Evolutionary conservation across 2,329 filamentous ascomycete genomes (phyloP).

Genomic region (Mycosphaerella sp.): DNA sequence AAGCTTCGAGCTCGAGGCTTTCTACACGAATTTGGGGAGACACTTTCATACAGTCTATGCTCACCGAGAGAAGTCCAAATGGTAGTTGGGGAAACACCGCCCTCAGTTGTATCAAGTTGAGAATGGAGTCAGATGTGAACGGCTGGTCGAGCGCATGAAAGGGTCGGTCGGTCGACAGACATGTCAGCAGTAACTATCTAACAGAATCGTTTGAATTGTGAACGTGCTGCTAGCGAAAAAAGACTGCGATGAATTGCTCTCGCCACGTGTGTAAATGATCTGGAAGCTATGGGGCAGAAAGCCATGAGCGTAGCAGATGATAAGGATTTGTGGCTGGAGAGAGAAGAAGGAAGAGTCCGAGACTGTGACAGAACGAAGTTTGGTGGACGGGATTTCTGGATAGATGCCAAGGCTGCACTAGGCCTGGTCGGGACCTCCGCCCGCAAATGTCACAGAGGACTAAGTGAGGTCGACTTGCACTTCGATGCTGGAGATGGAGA

Average conservation of each 20-base stretch:
- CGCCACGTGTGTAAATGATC: constrained; percentile 84
- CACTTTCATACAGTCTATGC: too few species aligned
- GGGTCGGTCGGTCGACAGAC: too few species aligned
- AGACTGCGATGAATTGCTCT: constrained; percentile 72
- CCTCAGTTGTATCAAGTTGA: too few species aligned
- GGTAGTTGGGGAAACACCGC: too few species aligned
- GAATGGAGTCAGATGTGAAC: too few species aligned
- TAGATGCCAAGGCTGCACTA: not conserved
- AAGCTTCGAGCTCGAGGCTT: too few species aligned
- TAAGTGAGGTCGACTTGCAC: not conserved
- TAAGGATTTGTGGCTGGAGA: constrained; percentile 74
- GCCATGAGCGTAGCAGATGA: constrained; percentile 65
- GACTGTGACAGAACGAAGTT: not conserved
- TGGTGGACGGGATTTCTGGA: too few species aligned
- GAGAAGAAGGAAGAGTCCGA: constrained; percentile 29
- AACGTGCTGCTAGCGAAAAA: constrained; percentile 98
- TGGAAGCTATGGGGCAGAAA: constrained; percentile 61
- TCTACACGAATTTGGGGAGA: too few species aligned
- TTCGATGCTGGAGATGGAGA: not conserved
- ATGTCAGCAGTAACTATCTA: constrained; percentile 96
- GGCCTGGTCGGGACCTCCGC: not conserved
- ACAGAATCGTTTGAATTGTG: constrained; percentile 62
- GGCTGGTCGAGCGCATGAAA: too few species aligned
- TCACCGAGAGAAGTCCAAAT: too few species aligned
- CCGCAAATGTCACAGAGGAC: not conserved